Base-by-base conservation (phyloP, 495 filamentous ascomycete genomes). In the Pseudevernia furfuracea region DNA sequence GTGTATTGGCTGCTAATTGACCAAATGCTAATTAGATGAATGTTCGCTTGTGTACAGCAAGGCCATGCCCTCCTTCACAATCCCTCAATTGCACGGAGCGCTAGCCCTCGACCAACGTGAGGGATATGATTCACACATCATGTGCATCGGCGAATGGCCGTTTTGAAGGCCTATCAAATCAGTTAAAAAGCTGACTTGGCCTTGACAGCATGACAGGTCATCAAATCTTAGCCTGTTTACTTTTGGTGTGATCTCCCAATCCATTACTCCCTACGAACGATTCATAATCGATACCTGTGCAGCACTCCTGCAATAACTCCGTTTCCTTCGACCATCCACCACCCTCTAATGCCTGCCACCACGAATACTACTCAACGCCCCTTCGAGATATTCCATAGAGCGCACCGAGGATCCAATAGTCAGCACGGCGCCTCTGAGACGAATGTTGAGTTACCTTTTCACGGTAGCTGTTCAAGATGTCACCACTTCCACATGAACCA, bases 401-500 rank as follows among this genome's bases (percentile, higher is more conserved):
- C 25, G 17, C 15, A 53, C 14, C 23, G 6, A 30, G 49, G 49
- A 32, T 17, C 15, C 28, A 17, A 53, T 53, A 28, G 28, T 30
- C 49, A 25, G 14, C 49, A 53, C 5, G 15, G 32, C 15, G 17
- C 49, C 3, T 53, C 49, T 32, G 49, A 32, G 49, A 10, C 49
- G 49, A 30, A 32, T 19, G 34, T 59, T 39, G 56, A 21, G 25
- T 32, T 65, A 30, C 44, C 41, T 1, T 59, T 59, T 8, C 63
- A 66, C 38, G 63, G 63, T 36, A 60, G 58, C 30, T 66, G 63
- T 53, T 46, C 63, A 19, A 66, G 38, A 30, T 66, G 63, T 28
- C 63, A 66, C 55, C 63, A 66, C 44, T 61, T 66, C 39, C 63
- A 66, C 30, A 60, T 19, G 36, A 60, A 66, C 9, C 23, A 25